Conservation (phyloP, 345 rosid genomes). For the Eucalyptus curtisii region DNA sequence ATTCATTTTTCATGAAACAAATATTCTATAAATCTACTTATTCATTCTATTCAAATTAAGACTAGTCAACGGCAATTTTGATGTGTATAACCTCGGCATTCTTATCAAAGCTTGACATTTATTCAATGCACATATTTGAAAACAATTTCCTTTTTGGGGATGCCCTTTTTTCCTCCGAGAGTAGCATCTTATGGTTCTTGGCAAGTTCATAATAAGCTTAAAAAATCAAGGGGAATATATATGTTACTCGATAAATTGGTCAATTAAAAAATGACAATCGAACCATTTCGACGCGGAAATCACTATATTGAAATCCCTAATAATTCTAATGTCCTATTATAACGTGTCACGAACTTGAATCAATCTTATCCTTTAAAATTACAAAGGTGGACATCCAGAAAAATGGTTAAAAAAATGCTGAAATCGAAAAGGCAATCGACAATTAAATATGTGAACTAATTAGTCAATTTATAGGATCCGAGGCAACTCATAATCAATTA, state of each 20-base stretch:
- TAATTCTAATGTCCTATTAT: background rate
- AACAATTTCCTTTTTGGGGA: background rate
- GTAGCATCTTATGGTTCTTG: background rate
- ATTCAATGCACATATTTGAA: background rate
- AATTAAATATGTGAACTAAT: background rate
- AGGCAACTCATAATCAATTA: background rate
- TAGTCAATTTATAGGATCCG: background rate
- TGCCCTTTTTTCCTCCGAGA: rapidly evolving
- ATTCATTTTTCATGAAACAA: rapidly evolving
- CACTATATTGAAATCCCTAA: background rate
- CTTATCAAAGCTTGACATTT: background rate
- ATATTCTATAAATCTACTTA: background rate
- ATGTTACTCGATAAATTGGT: background rate
- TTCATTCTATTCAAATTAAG: background rate
- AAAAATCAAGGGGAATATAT: background rate
- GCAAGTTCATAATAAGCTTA: background rate
- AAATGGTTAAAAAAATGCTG: background rate
- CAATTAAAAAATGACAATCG: too few species aligned
- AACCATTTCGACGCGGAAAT: rapidly evolving
- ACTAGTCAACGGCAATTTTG: background rate
- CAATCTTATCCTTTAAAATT: background rate
- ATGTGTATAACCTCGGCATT: background rate
- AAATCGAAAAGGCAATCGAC: background rate
- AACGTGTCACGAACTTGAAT: background rate
- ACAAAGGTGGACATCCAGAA: background rate